A percentile compares a stretch with the other conserved stretches of the same genome.
phyloP scores from a whole-genome alignment of 2,329 filamentous ascomycete species.

The Monilinia laxa region DNA sequence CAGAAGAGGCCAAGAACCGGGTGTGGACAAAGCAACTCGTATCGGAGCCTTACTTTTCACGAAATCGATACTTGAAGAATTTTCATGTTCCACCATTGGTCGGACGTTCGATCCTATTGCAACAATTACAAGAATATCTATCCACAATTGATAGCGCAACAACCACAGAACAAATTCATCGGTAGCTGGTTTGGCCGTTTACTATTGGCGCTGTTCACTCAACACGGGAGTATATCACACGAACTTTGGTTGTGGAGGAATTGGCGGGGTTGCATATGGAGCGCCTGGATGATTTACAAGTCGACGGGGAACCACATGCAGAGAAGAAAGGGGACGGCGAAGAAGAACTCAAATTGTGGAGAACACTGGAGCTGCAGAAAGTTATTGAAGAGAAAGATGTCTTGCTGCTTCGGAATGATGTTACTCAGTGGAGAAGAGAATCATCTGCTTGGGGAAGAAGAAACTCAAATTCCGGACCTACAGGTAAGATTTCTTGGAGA shows the following conservation, averaged over 20 bases:
- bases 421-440: conserved; percentile 11
- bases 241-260: conserved; percentile 18
- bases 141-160: conserved; percentile 16
- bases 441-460: not conserved
- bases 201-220: conserved; percentile 18
- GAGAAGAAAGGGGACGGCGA: not conserved
- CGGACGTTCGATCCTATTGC: conserved; percentile 28
- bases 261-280: conserved; percentile 18
- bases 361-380: not conserved
- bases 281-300: not conserved
- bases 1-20: not conserved
- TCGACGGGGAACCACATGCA: conserved; percentile 9
- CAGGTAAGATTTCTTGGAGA: not conserved
- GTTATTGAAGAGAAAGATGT: conserved; percentile 15
- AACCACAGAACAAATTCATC: not conserved
- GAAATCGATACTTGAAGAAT: conserved; percentile 31
- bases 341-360: not conserved
- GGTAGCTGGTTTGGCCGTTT: conserved; percentile 17
- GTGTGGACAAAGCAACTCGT: conserved; percentile 28
- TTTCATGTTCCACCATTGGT: conserved; percentile 28
- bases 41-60: conserved; percentile 29
- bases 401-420: conserved; percentile 14
- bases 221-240: not conserved
- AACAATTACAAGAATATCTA: conserved; percentile 26
- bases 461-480: not conserved